Evolutionary conservation across 2,329 filamentous ascomycete species (phyloP).

Genomic region (Trichoderma cornu-damae): DNA sequence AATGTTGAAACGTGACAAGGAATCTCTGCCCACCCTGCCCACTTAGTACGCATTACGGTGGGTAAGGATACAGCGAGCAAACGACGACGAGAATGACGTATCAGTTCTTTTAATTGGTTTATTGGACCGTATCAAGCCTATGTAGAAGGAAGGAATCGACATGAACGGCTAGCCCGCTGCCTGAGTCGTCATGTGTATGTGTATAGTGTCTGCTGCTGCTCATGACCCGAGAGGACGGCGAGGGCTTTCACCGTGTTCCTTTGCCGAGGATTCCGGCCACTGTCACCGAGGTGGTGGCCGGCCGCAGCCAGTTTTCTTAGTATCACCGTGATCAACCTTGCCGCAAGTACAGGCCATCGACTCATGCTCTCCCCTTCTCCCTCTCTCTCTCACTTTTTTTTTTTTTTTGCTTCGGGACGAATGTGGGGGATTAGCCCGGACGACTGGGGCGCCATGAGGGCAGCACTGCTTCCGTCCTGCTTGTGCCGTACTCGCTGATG

Average conservation of each 20-base stretch:
- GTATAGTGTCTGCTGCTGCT: too few relatives aligned
- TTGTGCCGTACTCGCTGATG: background rate
- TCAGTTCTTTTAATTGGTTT: background rate
- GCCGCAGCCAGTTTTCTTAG: background rate
- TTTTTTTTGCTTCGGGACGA: background rate
- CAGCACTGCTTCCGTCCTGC: background rate
- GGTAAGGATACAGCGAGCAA: background rate
- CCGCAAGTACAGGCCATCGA: too few relatives aligned
- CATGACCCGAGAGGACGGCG: background rate
- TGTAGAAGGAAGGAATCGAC: background rate
- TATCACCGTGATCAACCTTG: background rate
- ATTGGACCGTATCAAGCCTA: background rate
- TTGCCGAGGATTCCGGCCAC: background rate
- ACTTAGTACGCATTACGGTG: conserved; percentile 1
- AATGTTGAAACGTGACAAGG: conserved; percentile 2
- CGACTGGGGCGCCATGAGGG: conserved; percentile 6
- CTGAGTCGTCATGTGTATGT: background rate
- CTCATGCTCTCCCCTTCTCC: background rate
- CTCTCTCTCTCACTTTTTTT: background rate
- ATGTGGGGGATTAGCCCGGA: conserved; percentile 8
- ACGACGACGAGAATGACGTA: background rate
- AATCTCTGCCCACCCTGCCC: background rate
- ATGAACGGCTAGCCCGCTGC: background rate
- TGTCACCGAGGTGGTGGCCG: background rate
- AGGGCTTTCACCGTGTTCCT: background rate